phyloP scores from a whole-genome alignment of 2,329 filamentous ascomycete genomes.

The Penicillium paneum region DNA sequence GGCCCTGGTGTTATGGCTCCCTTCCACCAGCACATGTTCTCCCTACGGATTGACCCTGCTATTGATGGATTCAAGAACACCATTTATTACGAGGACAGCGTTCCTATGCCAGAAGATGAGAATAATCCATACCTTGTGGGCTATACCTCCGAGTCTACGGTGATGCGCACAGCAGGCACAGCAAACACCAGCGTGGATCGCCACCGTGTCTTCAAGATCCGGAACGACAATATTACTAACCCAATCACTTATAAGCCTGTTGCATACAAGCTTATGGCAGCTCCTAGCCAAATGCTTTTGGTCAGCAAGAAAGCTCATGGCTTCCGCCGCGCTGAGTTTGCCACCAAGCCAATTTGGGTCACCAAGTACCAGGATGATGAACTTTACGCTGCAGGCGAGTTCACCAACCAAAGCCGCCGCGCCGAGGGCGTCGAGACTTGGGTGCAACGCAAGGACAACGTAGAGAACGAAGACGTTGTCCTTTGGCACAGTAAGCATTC shows the following conservation, averaged over 20 bases:
- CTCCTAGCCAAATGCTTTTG: constrained; percentile 58
- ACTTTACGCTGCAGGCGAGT: constrained; percentile 54
- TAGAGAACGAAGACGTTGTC: constrained; percentile 47
- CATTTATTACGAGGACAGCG: constrained; percentile 57
- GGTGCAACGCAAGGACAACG: constrained; percentile 46
- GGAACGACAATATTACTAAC: constrained; percentile 53
- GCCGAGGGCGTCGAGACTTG: constrained; percentile 55
- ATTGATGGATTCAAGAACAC: constrained; percentile 57
- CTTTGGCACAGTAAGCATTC: constrained; percentile 38
- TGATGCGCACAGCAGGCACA: constrained; percentile 47
- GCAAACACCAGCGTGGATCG: constrained; percentile 48
- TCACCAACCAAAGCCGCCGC: constrained; percentile 56
- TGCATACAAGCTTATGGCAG: constrained; percentile 55
- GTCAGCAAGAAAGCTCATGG: constrained; percentile 50
- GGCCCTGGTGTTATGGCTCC: constrained; percentile 66
- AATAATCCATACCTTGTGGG: constrained; percentile 52
- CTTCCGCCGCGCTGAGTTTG: constrained; percentile 53
- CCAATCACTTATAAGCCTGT: constrained; percentile 54
- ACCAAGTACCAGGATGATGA: constrained; percentile 55
- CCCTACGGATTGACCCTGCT: constrained; percentile 61
- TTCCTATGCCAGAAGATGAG: constrained; percentile 57
- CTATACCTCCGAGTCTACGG: constrained; percentile 50
- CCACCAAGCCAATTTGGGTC: constrained; percentile 55
- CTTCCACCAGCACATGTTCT: constrained; percentile 77
- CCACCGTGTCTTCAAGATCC: constrained; percentile 58